Conservation (phyloP, 805 yeast genomes). For the Spathaspora boniae region DNA sequence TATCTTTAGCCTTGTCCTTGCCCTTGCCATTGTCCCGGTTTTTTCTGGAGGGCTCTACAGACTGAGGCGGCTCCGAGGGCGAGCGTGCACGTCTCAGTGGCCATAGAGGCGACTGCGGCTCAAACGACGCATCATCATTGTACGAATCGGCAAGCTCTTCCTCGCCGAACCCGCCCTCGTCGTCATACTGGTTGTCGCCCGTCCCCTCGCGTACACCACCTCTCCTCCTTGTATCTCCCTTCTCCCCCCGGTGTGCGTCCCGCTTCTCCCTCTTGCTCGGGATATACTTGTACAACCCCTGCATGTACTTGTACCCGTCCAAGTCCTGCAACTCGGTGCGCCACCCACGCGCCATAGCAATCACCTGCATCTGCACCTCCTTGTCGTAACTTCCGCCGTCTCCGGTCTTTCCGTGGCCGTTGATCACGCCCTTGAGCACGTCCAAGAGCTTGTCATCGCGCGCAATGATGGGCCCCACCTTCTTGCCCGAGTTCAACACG, state of each 20-base stretch:
- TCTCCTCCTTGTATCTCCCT: not conserved
- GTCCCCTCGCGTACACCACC: slow-evolving; percentile 10
- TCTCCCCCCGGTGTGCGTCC: slow-evolving; percentile 3
- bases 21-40: slow-evolving; percentile 4
- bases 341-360: slow-evolving; percentile 65
- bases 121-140: slow-evolving; percentile 9
- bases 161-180: not conserved
- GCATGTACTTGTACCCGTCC: slow-evolving; percentile 48
- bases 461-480: slow-evolving; percentile 45
- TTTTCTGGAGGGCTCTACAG: slow-evolving; percentile 21
- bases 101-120: not conserved
- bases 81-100: slow-evolving; percentile 3
- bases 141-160: slow-evolving; percentile 12
- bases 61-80: slow-evolving; percentile 20
- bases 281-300: slow-evolving; percentile 40
- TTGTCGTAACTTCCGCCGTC: slow-evolving; percentile 33
- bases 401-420: slow-evolving; percentile 33
- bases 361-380: slow-evolving; percentile 46
- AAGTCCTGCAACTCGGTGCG: slow-evolving; percentile 48
- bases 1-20: not conserved
- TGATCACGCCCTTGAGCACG: slow-evolving; percentile 51
- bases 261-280: slow-evolving; percentile 32
- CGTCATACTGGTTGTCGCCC: slow-evolving; percentile 1
- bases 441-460: slow-evolving; percentile 67
- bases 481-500: slow-evolving; percentile 41